phyloP scores from a whole-genome alignment of 2,329 filamentous ascomycete species.

The Zymoseptoria pseudotritici region DNA sequence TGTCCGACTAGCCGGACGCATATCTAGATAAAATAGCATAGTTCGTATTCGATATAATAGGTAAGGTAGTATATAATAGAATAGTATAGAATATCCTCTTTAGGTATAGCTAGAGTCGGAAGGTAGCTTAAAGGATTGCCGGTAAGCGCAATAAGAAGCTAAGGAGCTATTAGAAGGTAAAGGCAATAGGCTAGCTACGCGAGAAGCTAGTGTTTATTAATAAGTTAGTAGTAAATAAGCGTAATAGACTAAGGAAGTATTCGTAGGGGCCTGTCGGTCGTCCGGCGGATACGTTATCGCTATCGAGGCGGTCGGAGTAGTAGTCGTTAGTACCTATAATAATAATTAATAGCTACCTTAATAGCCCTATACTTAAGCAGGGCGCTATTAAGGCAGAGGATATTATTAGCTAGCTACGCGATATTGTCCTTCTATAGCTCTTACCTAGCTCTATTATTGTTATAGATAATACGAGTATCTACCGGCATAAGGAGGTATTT shows the following conservation, averaged over 20 bases:
- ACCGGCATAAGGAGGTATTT: background rate
- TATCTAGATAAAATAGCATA: no score
- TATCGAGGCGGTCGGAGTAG: background rate
- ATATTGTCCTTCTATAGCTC: background rate
- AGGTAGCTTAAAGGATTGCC: no score
- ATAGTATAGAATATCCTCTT: no score
- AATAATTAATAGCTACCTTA: background rate
- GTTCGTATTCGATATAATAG: no score
- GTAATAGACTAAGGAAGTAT: background rate
- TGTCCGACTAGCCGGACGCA: no score
- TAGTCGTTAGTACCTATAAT: background rate
- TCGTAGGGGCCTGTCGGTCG: background rate
- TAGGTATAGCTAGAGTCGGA: no score
- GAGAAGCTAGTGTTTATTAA: constrained; percentile 1
- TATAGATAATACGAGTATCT: constrained; percentile 1
- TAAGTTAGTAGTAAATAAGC: background rate
- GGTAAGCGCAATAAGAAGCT: background rate
- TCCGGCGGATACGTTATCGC: background rate
- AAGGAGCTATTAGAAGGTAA: background rate
- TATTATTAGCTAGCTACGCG: background rate
- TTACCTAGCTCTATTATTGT: background rate
- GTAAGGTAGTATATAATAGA: no score
- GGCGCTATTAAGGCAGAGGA: background rate
- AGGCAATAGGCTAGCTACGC: background rate
- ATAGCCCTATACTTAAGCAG: background rate